A percentile compares a stretch with the other conserved stretches of the same genome.
phyloP scores from a whole-genome alignment of 768 basidiomycete genomes.

The Pleurotus cornucopiae region DNA sequence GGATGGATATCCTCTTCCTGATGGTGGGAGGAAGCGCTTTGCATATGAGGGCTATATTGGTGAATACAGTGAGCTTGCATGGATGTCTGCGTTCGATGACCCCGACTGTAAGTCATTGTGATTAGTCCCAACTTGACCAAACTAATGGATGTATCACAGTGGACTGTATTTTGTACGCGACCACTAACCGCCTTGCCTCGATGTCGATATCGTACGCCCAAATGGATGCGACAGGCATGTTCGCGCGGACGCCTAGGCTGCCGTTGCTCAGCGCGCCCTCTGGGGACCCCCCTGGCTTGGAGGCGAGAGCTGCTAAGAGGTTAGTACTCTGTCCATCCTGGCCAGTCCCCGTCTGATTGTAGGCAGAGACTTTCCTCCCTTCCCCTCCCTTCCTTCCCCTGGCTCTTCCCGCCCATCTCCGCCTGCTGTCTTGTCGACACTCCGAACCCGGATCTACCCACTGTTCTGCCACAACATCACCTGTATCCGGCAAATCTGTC shows the following conservation, averaged over 20 bases:
- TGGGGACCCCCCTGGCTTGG: no score
- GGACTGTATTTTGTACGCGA: no score
- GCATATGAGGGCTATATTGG: conserved; percentile 28
- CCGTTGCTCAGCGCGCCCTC: no score
- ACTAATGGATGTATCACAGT: conserved; percentile 10
- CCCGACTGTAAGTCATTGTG: conserved; percentile 30
- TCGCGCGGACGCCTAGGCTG: conserved; percentile 16
- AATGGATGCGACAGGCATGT: conserved; percentile 44
- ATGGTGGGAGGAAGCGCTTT: conserved; percentile 65
- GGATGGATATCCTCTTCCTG: conserved; percentile 44
- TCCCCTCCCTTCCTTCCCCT: not conserved
- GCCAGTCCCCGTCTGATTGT: no score
- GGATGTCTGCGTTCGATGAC: conserved; percentile 36
- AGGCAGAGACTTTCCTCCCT: conserved; percentile 24
- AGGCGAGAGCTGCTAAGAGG: no score
- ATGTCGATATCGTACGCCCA: conserved; percentile 29
- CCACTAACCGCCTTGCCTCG: no score
- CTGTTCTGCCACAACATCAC: conserved; percentile 53
- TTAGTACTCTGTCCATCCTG: no score
- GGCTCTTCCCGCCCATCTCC: not conserved
- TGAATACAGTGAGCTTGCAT: conserved; percentile 43
- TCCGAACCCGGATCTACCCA: conserved; percentile 19
- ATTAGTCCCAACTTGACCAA: no score
- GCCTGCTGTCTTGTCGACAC: not conserved
- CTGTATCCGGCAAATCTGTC: conserved; percentile 48